phyloP scores from a whole-genome alignment of 2,329 filamentous ascomycete genomes.

The Cladosporium phlei region DNA sequence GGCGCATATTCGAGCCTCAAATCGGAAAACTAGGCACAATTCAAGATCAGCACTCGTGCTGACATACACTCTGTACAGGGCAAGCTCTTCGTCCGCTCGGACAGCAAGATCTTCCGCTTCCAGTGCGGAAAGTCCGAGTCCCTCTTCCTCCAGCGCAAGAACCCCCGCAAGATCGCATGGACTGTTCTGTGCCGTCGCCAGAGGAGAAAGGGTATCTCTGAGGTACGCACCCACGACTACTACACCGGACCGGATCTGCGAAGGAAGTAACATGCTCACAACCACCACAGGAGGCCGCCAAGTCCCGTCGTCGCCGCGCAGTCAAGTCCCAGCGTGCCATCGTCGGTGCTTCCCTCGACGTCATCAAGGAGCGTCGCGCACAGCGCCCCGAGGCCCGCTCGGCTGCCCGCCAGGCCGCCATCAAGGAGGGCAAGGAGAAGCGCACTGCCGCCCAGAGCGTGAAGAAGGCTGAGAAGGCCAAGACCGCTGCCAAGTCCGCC shows the following conservation, averaged over 20 bases:
- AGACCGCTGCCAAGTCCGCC: conserved; percentile 68
- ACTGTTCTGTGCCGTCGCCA: conserved; percentile 96
- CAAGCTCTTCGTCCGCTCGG: conserved; percentile 98
- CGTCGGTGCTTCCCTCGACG: conserved; percentile 97
- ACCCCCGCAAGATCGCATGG: conserved; percentile 99
- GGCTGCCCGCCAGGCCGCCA: conserved; percentile 81
- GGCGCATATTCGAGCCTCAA: conserved; percentile 3
- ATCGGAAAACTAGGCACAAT: conserved; percentile 1
- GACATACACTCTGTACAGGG: conserved; percentile 57
- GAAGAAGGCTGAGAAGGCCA: conserved; percentile 99
- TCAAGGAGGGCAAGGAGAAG: conserved; percentile 99
- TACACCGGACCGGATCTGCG: neutral
- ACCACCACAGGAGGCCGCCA: conserved; percentile 82
- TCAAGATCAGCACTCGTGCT: conserved; percentile 13
- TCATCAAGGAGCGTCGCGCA: conserved; percentile 97
- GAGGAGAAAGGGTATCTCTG: conserved; percentile 99
- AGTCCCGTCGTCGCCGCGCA: conserved; percentile 97
- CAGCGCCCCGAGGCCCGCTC: conserved; percentile 93
- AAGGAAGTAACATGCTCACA: conserved; percentile 18
- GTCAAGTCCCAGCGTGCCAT: conserved; percentile 99
- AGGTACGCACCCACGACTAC: conserved; percentile 62
- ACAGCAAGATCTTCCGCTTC: conserved; percentile 99
- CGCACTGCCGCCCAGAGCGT: conserved; percentile 77
- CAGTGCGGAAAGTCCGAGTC: conserved; percentile 99
- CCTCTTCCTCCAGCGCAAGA: conserved; percentile 99